Evolutionary conservation across 768 basidiomycete genomes (phyloP).

Genomic region (Wakefieldia striispora): DNA sequence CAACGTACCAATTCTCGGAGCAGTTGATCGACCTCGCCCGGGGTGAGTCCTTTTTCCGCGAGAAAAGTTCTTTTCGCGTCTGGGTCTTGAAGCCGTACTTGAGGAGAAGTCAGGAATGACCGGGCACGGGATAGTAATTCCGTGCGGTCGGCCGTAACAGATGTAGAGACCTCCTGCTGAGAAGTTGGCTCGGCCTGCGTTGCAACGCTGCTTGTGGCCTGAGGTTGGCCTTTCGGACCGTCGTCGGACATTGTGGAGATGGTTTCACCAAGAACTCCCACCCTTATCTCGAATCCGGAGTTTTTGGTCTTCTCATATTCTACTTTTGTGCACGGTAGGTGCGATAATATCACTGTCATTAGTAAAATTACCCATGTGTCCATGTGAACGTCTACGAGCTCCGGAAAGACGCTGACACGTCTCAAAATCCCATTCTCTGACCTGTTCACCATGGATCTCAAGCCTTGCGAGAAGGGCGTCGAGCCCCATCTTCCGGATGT

Average conservation of each 20-base stretch:
- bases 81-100: slow-evolving; percentile 56
- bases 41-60: slow-evolving; percentile 65
- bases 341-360: neutral
- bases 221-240: neutral
- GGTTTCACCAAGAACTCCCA: too few relatives aligned
- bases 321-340: too few relatives aligned
- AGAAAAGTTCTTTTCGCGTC: slow-evolving; percentile 63
- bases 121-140: slow-evolving; percentile 57
- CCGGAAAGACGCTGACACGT: too few relatives aligned
- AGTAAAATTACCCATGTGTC: neutral
- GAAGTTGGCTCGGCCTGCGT: neutral
- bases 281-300: too few relatives aligned
- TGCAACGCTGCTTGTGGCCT: neutral
- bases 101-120: slow-evolving; percentile 63
- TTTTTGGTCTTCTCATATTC: too few relatives aligned
- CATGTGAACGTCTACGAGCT: slow-evolving; percentile 7
- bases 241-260: slow-evolving; percentile 16
- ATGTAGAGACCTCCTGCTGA: neutral
- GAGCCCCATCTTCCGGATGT: slow-evolving; percentile 11
- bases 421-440: neutral
- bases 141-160: slow-evolving; percentile 26
- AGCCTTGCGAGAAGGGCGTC: slow-evolving; percentile 9
- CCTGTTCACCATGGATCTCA: slow-evolving; percentile 15
- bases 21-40: slow-evolving; percentile 56
- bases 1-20: slow-evolving; percentile 53